Evolutionary conservation across 148 eudicot genomes (phyloP), one percentile per base, ranked within the genome.

Genomic region (Camellia sinensis): DNA sequence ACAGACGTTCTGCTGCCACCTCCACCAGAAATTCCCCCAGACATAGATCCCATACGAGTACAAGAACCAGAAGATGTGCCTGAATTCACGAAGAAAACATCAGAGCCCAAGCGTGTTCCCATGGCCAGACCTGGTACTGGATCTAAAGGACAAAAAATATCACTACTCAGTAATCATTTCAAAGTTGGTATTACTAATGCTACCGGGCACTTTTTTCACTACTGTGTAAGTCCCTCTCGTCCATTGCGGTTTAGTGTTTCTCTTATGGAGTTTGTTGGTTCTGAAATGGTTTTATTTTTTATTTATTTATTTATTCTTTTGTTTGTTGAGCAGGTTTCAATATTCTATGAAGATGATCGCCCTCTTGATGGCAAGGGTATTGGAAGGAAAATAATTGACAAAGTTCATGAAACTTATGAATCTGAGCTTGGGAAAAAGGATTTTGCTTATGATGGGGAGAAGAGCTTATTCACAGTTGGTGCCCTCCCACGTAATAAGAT

Each of bases 371-470:
- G 59, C 19, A 85, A 82, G 21, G 82, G 78, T 60, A 60, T 76
- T n/a, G 80, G 80, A 18, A 79, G 81, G 54, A 77, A 78, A 59
- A 78, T 85, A 56, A 15, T 85, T 53, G 85, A 82, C 40, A 60
- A 69, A 65, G 81, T 85, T 18, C 68, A 67, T 11, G 83, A 85
- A 72, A 79, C 78, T 0, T 85, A 85, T 57, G 72, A 50, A 0
- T 71, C 80, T 13, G 85, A 85, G 64, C 10, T 85, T 18, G 83
- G 83, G 48, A 76, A 62, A 3, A 79, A 82, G 41, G 63, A 57
- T n/a, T 77, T 82, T 67, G 83, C 84, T 65, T 85, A 75, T 66
- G 87, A 85, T 79, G 85, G 87, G 56, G 81, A 75, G 61, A 75
- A 72, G 48, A 82, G 87, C 79, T 57, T 82, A 13, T 85, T 85